A percentile compares a stretch with the other conserved stretches of the same genome.
phyloP scores from a whole-genome alignment of 345 rosid species.

The Brassica carinata region DNA sequence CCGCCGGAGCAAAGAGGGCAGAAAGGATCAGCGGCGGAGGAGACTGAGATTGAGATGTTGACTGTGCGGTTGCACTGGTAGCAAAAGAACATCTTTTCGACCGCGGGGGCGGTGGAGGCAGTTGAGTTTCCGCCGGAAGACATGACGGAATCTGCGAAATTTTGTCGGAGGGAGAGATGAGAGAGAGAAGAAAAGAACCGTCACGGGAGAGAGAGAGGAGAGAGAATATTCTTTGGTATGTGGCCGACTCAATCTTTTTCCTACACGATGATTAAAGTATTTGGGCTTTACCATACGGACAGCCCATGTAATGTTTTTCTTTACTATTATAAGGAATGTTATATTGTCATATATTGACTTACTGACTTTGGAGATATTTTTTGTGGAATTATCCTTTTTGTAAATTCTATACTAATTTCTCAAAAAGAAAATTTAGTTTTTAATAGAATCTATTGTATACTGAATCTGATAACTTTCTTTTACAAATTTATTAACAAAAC shows the following conservation, averaged over 20 bases:
- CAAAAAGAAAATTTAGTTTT: too few species aligned
- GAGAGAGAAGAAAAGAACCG: conserved; percentile 12
- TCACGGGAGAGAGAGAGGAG: neutral
- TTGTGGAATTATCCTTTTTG: too few species aligned
- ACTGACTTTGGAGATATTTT: too few species aligned
- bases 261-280: neutral
- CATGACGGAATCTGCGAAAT: conserved; percentile 38
- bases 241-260: conserved; percentile 15
- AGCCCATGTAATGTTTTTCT: neutral
- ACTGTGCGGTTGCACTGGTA: conserved; percentile 65
- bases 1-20: conserved; percentile 66
- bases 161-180: conserved; percentile 22
- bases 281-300: neutral
- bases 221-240: neutral
- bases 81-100: conserved; percentile 57
- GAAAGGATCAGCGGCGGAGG: conserved; percentile 51
- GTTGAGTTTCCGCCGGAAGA: conserved; percentile 44
- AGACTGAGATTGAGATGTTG: conserved; percentile 45
- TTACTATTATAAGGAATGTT: neutral
- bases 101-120: conserved; percentile 35
- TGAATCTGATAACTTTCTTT: neutral
- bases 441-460: neutral
- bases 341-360: neutral
- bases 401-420: too few species aligned
- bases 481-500: neutral